Evolutionary conservation across 306 rosid genomes (phyloP), one percentile per base, ranked within the genome.

Genomic region (Prinsepia uniflora): DNA sequence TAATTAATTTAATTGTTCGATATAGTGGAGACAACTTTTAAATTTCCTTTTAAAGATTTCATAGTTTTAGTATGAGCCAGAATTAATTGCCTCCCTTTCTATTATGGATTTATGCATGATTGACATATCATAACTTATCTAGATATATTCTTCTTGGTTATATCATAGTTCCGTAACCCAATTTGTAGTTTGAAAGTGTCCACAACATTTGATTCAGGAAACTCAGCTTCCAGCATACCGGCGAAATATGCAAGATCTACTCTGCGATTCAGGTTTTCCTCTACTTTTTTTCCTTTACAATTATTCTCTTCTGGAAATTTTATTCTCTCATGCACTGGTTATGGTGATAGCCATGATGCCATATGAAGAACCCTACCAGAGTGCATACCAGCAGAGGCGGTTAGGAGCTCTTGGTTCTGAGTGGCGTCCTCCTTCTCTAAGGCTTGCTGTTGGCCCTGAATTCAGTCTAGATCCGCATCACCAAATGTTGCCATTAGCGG

Each of bases 311-410:
- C 61, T 70, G 50, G 15, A 43, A 45, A 41, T 67, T 57, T 58
- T n/a, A 10, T 64, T 78, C 30, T 84, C 76, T 71, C 55, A 71
- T 36, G 36, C 71, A 60, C 70, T 76, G 64, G 74, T 84, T 78
- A 54, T 84, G 75, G 66, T 85, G 76, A 73, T 85, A 91, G 99
- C 83, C 79, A 86, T 91, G 97, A 84, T 91, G 67, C 99, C 99
- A 30, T 95, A 95, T 81, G 88, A 96, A 15, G 97, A 95, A 82
- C 99, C 99, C 53, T 91, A 91, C 84, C 99, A 95, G 84, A 89
- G 85, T 85, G 85, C 84, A 68, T 95, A 87, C 83, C 99, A 95
- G 84, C 78, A 64, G 75, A 87, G 97, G 73, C 84, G 99, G 53
- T 86, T 89, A 72, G 99, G 97, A 78, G 91, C 97, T 67, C 78